Evolutionary conservation across 2,329 filamentous ascomycete genomes (phyloP).

Genomic region (Pseudogymnoascus sp.): DNA sequence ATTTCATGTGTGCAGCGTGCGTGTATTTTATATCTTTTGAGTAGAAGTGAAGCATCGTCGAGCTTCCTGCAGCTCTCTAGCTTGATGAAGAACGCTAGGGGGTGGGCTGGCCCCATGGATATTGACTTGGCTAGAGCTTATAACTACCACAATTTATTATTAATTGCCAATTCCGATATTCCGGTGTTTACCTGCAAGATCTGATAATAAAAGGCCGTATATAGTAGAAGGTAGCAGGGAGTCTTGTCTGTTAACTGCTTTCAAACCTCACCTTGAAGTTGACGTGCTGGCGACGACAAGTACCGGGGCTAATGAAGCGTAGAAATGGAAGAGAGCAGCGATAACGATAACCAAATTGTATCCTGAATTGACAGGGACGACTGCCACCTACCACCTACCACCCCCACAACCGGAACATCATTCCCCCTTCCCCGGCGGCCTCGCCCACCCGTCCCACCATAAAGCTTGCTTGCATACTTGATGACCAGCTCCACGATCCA

Average conservation of each 20-base stretch:
- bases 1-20: not conserved
- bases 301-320: too few species aligned
- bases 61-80: not conserved
- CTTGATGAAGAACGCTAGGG: not conserved
- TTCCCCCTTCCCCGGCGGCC: not conserved
- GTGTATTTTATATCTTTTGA: not conserved
- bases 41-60: not conserved
- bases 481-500: slow-evolving; percentile 5
- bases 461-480: not conserved
- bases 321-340: too few species aligned
- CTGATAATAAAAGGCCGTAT: too few species aligned
- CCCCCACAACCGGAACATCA: not conserved
- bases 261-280: too few species aligned
- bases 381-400: too few species aligned
- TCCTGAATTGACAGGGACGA: not conserved
- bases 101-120: not conserved
- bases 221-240: too few species aligned
- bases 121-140: not conserved
- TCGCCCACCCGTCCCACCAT: not conserved
- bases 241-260: too few species aligned
- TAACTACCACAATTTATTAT: not conserved
- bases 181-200: too few species aligned
- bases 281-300: too few species aligned
- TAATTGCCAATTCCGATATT: not conserved
- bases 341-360: too few species aligned